Evolutionary conservation across 306 rosid species (phyloP).

Genomic region (Quercus wislizeni): DNA sequence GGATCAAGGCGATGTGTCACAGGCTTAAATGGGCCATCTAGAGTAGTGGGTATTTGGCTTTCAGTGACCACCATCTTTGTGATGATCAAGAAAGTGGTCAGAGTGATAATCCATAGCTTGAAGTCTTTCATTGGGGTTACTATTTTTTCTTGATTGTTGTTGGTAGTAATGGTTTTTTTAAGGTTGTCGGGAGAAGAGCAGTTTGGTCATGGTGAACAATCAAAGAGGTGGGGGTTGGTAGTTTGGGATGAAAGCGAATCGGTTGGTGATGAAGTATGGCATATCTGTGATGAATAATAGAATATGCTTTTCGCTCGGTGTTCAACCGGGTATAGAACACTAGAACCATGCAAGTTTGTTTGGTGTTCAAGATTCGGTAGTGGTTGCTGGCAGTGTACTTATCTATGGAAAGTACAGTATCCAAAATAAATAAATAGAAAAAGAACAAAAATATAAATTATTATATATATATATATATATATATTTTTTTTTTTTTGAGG

Average conservation of each 20-base stretch:
- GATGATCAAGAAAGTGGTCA: conserved; percentile 25
- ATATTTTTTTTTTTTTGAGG: too few relatives aligned
- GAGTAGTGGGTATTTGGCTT: conserved; percentile 61
- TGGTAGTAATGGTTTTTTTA: neutral
- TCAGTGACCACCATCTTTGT: conserved; percentile 29
- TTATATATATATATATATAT: too few relatives aligned
- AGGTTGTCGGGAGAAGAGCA: neutral
- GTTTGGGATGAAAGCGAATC: neutral
- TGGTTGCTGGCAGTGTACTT: too few relatives aligned
- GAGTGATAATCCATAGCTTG: conserved; percentile 32
- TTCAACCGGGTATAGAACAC: neutral
- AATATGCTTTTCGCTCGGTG: neutral
- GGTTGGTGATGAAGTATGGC: neutral
- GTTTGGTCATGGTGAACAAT: neutral
- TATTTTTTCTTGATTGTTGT: conserved; percentile 2
- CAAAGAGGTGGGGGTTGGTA: neutral
- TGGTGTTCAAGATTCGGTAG: too few relatives aligned
- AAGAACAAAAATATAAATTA: too few relatives aligned
- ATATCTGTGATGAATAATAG: neutral
- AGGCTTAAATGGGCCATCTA: conserved; percentile 84
- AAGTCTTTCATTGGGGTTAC: conserved; percentile 26
- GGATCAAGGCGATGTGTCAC: conserved; percentile 65
- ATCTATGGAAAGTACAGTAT: too few relatives aligned
- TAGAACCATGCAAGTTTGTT: neutral
- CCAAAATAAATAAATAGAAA: too few relatives aligned